Percentiles rank a stretch among this genome's conserved stretches.
Conservation (phyloP, 768 basidiomycete genomes). For the Kwoniella shandongensis region DNA sequence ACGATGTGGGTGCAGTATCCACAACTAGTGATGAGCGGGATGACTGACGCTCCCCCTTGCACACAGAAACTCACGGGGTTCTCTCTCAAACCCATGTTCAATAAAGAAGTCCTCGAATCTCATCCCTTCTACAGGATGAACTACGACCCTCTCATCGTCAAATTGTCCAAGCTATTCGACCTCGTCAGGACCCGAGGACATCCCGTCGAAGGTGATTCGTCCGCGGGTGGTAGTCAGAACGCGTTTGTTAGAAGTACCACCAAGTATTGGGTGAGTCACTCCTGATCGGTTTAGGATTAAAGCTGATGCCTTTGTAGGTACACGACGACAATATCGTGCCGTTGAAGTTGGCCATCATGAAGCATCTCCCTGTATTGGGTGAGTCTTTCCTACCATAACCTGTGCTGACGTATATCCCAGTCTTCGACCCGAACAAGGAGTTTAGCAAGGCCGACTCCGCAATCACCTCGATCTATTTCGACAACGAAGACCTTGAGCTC, state of each 20-base stretch:
- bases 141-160: conserved; percentile 85
- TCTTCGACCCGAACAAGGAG: conserved; percentile 91
- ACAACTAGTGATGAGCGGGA: not conserved
- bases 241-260: conserved; percentile 99
- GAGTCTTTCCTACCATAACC: conserved; percentile 29
- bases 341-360: conserved; percentile 86
- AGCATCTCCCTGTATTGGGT: conserved; percentile 93
- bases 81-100: conserved; percentile 79
- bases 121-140: conserved; percentile 84
- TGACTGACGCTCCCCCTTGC: conserved; percentile 2
- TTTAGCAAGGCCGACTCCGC: conserved; percentile 84
- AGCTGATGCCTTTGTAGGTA: conserved; percentile 55
- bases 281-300: not conserved
- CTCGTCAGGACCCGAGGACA: conserved; percentile 93
- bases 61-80: conserved; percentile 85
- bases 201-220: conserved; percentile 87
- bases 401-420: conserved; percentile 54
- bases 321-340: conserved; percentile 94
- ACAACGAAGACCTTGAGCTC: conserved; percentile 90
- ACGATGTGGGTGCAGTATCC: conserved; percentile 54
- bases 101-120: conserved; percentile 86
- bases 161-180: conserved; percentile 90
- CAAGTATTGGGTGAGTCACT: conserved; percentile 83
- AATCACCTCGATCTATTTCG: conserved; percentile 96
- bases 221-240: conserved; percentile 91